These are phyloP conservation scores for Ustulina deusta DNA, from an alignment of 2,329 filamentous ascomycete species.

Conservation along the genomic window DNA sequence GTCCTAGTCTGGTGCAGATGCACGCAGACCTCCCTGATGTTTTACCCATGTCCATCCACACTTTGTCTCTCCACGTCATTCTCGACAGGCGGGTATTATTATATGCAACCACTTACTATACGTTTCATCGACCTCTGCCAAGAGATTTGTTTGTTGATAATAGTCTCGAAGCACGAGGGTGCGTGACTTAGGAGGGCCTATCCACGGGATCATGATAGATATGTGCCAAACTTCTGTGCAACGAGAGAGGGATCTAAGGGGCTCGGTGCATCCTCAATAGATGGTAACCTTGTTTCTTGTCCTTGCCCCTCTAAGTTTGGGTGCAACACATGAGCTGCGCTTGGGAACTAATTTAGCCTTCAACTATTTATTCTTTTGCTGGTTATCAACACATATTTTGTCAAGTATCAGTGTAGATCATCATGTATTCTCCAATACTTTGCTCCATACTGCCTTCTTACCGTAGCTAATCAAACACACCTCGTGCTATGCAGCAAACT, in stretches of 20 bases:
- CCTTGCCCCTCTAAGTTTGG: background rate
- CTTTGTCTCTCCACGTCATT: background rate
- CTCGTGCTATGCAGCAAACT: background rate
- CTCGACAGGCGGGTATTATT: background rate
- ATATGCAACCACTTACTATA: slow-evolving; percentile 12
- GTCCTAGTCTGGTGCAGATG: background rate
- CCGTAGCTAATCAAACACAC: background rate
- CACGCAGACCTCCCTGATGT: background rate
- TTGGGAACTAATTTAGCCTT: slow-evolving; percentile 15
- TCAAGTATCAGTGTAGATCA: slow-evolving; percentile 7
- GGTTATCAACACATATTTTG: background rate
- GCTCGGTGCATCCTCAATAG: slow-evolving; percentile 8
- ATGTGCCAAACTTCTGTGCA: slow-evolving; percentile 10
- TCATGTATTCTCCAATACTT: background rate
- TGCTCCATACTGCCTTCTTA: slow-evolving; percentile 1
- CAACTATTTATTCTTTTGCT: background rate
- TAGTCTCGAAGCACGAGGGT: background rate
- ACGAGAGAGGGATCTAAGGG: background rate
- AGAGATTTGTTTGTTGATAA: slow-evolving; percentile 21
- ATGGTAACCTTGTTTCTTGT: slow-evolving; percentile 11
- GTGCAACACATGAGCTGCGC: slow-evolving; percentile 18
- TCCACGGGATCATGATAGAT: slow-evolving; percentile 10
- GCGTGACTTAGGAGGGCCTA: slow-evolving; percentile 3
- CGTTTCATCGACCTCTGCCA: slow-evolving; percentile 23
- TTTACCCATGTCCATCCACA: background rate